These are phyloP conservation scores for Ascochyta koolunga DNA, from an alignment of 2,329 filamentous ascomycete species.

Conservation along the genomic window DNA sequence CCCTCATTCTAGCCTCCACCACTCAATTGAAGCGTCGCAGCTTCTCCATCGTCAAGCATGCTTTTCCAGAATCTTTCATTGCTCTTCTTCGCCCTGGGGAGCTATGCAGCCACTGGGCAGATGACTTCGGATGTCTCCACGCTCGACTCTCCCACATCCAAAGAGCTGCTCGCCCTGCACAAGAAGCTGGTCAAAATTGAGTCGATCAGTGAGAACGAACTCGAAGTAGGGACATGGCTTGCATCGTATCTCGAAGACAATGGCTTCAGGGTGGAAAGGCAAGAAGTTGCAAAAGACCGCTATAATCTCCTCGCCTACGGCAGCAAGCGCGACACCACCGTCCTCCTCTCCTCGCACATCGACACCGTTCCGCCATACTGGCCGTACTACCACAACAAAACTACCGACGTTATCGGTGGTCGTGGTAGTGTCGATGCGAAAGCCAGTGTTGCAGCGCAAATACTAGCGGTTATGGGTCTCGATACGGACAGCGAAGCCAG, in stretches of 20 bases:
- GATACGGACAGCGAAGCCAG: conserved; percentile 39
- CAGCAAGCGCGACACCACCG: conserved; percentile 58
- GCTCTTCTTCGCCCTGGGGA: conserved; percentile 18
- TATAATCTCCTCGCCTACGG: conserved; percentile 80
- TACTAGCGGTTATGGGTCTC: conserved; percentile 68
- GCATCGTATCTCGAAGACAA: conserved; percentile 66
- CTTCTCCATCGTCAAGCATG: conserved; percentile 13
- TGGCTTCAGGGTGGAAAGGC: conserved; percentile 68
- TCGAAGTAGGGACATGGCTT: conserved; percentile 71
- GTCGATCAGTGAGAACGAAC: conserved; percentile 74
- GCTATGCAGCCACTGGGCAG: conserved; percentile 12
- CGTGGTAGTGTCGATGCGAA: conserved; percentile 73
- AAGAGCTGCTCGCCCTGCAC: conserved; percentile 73
- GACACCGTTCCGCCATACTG: conserved; percentile 75
- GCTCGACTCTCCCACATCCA: conserved; percentile 27
- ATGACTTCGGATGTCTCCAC: conserved; percentile 15
- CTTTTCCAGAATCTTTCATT: conserved; percentile 23
- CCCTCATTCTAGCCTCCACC: conserved; percentile 1
- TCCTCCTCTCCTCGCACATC: conserved; percentile 81
- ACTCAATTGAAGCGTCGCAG: conserved; percentile 11
- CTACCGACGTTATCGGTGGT: conserved; percentile 65
- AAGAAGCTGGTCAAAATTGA: conserved; percentile 74
- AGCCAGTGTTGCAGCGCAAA: conserved; percentile 70
- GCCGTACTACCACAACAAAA: conserved; percentile 64
- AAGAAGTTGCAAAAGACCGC: conserved; percentile 58